Conservation (phyloP, 176 grass and related monocot genomes). For the Oryza longistaminata region DNA sequence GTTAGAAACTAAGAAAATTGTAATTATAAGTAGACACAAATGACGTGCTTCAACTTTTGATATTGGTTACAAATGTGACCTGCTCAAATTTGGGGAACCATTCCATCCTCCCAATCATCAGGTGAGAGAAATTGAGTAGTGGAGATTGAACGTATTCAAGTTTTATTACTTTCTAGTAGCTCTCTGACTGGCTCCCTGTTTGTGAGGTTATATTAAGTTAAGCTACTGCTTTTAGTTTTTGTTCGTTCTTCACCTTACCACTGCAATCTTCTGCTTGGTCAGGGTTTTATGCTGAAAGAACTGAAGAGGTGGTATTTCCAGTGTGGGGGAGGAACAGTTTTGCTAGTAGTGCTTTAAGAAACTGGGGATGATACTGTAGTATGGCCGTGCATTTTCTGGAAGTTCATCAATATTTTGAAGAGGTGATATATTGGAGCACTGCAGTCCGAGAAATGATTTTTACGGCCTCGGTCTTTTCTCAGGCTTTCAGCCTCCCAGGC, state of each 20-base stretch:
- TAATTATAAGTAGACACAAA: constrained; percentile 28
- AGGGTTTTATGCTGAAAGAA: constrained; percentile 23
- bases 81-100: constrained; percentile 23
- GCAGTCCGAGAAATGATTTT: too few species aligned
- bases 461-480: too few species aligned
- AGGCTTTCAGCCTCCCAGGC: not conserved
- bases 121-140: constrained; percentile 16
- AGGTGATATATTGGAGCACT: too few species aligned
- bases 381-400: too few species aligned
- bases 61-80: constrained; percentile 33
- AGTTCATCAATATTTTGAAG: too few species aligned
- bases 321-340: constrained; percentile 29
- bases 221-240: constrained; percentile 22
- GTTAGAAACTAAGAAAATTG: constrained; percentile 8
- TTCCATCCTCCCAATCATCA: constrained; percentile 48
- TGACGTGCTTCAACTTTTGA: constrained; percentile 45
- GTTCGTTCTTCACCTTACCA: constrained; percentile 30
- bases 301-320: not conserved
- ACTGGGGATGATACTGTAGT: constrained; percentile 38
- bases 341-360: not conserved
- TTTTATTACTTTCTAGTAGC: constrained; percentile 42
- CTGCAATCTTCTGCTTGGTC: constrained; percentile 41
- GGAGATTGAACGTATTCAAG: not conserved
- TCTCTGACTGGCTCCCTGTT: constrained; percentile 41
- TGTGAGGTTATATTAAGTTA: constrained; percentile 21